phyloP scores from a whole-genome alignment of 768 basidiomycete species.

The Boletus bicolor region DNA sequence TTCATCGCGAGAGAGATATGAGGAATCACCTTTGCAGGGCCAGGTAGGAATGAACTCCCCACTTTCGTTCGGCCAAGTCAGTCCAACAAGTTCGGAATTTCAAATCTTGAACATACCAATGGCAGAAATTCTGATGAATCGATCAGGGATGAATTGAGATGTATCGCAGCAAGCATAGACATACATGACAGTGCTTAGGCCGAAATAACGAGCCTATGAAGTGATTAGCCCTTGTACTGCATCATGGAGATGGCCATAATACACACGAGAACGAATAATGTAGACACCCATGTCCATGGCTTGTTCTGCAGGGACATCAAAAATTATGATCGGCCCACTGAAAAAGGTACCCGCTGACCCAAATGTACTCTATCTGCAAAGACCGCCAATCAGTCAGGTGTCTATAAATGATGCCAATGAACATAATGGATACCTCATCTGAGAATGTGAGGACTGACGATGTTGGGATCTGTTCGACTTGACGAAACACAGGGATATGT shows the following conservation, averaged over 20 bases:
- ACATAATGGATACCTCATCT: too few relatives aligned
- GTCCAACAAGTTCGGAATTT: background rate
- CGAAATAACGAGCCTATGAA: constrained; percentile 11
- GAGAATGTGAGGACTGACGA: too few relatives aligned
- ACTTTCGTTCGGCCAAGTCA: constrained; percentile 2
- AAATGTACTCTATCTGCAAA: background rate
- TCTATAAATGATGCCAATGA: too few relatives aligned
- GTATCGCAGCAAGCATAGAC: background rate
- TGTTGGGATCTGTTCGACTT: too few relatives aligned
- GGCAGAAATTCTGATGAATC: background rate
- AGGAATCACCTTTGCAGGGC: constrained; percentile 3
- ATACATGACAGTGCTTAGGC: constrained; percentile 7
- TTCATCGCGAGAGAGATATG: too few relatives aligned
- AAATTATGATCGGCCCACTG: too few relatives aligned
- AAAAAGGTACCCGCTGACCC: background rate
- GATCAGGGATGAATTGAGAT: background rate
- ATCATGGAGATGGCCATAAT: too few relatives aligned
- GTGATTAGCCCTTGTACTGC: background rate
- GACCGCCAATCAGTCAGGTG: background rate
- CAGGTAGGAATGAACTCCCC: constrained; percentile 10
- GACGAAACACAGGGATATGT: too few relatives aligned
- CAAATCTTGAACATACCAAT: background rate
- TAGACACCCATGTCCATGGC: background rate
- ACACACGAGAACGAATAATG: background rate
- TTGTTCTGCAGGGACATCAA: background rate